A percentile compares a stretch with the other conserved stretches of the same genome.
These are phyloP conservation scores for Solanum tarapatanum DNA, from an alignment of 257 asterid species.

Conservation along the genomic window DNA sequence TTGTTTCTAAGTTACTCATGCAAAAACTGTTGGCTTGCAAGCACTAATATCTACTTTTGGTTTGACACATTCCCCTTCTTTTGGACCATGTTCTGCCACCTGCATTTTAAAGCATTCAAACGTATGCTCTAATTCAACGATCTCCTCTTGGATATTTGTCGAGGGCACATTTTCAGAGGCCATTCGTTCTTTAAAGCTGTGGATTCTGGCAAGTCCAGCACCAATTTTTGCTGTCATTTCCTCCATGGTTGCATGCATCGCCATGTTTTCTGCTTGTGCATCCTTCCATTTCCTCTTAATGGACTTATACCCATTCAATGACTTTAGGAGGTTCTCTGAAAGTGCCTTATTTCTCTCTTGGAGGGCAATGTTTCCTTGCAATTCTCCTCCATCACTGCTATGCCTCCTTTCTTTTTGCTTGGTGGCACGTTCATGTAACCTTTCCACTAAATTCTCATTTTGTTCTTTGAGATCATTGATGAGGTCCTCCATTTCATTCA, in stretches of 20 bases:
- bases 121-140: slow-evolving; percentile 39
- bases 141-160: slow-evolving; percentile 33
- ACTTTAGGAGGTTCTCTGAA: slow-evolving; percentile 34
- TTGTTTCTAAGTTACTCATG: slow-evolving; percentile 12
- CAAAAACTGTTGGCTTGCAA: slow-evolving; percentile 32
- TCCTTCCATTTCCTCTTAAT: slow-evolving; percentile 49
- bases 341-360: slow-evolving; percentile 48
- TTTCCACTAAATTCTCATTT: slow-evolving; percentile 31
- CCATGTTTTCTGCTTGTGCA: slow-evolving; percentile 34
- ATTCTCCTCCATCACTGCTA: background rate
- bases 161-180: slow-evolving; percentile 2
- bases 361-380: slow-evolving; percentile 19
- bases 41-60: slow-evolving; percentile 26
- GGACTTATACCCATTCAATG: slow-evolving; percentile 45
- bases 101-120: slow-evolving; percentile 30
- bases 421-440: slow-evolving; percentile 28
- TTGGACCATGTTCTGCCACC: slow-evolving; percentile 20
- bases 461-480: slow-evolving; percentile 42
- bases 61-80: slow-evolving; percentile 26
- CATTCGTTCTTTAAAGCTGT: slow-evolving; percentile 29
- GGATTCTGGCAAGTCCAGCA: slow-evolving; percentile 29
- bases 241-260: slow-evolving; percentile 30
- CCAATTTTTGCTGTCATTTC: slow-evolving; percentile 40
- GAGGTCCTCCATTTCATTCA: slow-evolving; percentile 52
- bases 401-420: slow-evolving; percentile 12